Conservation (phyloP, 768 basidiomycete genomes). For the Pulveroboletus sp. region DNA sequence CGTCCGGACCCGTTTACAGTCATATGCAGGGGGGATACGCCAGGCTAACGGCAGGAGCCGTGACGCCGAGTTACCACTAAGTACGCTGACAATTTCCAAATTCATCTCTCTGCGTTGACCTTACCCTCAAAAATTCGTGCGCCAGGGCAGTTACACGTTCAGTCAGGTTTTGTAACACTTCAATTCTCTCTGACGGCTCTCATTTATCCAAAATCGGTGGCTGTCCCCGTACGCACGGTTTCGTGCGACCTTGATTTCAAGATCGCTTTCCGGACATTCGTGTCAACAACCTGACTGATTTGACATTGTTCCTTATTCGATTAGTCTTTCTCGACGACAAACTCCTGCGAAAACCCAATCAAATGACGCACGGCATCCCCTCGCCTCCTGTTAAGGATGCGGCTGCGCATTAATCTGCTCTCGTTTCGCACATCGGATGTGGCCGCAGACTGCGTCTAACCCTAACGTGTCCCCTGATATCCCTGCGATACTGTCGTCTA, state of each 20-base stretch:
- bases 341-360: slow-evolving; percentile 34
- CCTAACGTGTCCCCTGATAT: slow-evolving; percentile 21
- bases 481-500: slow-evolving; percentile 15
- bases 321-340: slow-evolving; percentile 37
- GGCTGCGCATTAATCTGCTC: slow-evolving; percentile 28
- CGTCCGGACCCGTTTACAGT: slow-evolving; percentile 31
- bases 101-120: slow-evolving; percentile 15
- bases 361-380: slow-evolving; percentile 32
- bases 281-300: slow-evolving; percentile 12
- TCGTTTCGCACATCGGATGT: slow-evolving; percentile 23
- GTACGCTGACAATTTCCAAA: slow-evolving; percentile 19
- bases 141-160: slow-evolving; percentile 25
- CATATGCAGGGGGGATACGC: slow-evolving; percentile 30
- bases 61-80: slow-evolving; percentile 9
- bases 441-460: slow-evolving; percentile 21
- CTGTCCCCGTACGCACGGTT: slow-evolving; percentile 17
- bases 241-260: slow-evolving; percentile 22
- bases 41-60: slow-evolving; percentile 26
- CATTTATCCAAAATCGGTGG: slow-evolving; percentile 32
- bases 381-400: slow-evolving; percentile 22
- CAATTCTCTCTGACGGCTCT: slow-evolving; percentile 22
- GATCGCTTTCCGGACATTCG: slow-evolving; percentile 17
- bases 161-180: slow-evolving; percentile 27
- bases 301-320: slow-evolving; percentile 26
- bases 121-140: slow-evolving; percentile 20